These are phyloP conservation scores for Fusarium sp. DNA, from an alignment of 2,329 filamentous ascomycete species.

Conservation along the genomic window DNA sequence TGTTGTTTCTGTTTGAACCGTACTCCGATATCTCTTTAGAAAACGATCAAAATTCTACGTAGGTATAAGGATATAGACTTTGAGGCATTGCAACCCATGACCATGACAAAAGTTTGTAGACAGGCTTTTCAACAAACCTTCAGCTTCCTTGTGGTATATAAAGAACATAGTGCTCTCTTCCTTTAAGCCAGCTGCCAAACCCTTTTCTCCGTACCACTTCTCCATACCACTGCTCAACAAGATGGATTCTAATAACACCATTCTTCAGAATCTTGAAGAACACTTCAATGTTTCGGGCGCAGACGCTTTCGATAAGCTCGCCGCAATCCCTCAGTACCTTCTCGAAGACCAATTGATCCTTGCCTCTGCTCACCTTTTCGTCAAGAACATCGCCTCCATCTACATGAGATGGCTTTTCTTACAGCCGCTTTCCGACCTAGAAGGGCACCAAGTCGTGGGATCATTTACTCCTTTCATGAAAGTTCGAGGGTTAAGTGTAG, in stretches of 20 bases:
- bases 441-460: neutral
- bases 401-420: neutral
- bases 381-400: neutral
- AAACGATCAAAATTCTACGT: neutral
- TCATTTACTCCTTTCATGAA: neutral
- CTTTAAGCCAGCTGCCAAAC: neutral
- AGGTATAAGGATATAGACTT: neutral
- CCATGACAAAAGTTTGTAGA: neutral
- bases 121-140: neutral
- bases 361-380: neutral
- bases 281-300: neutral
- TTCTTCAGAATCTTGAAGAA: neutral
- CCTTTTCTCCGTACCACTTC: no score
- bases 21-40: neutral
- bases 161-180: neutral
- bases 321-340: neutral
- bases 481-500: neutral
- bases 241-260: neutral
- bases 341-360: neutral
- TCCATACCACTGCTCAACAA: neutral
- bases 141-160: neutral
- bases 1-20: neutral
- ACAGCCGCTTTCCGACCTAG: neutral
- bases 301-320: neutral
- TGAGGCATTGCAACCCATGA: neutral